Percentiles rank a stretch among this genome's conserved stretches.
These are phyloP conservation scores for Penicillium vulpinum DNA, from an alignment of 2,329 filamentous ascomycete genomes.

Conservation along the genomic window DNA sequence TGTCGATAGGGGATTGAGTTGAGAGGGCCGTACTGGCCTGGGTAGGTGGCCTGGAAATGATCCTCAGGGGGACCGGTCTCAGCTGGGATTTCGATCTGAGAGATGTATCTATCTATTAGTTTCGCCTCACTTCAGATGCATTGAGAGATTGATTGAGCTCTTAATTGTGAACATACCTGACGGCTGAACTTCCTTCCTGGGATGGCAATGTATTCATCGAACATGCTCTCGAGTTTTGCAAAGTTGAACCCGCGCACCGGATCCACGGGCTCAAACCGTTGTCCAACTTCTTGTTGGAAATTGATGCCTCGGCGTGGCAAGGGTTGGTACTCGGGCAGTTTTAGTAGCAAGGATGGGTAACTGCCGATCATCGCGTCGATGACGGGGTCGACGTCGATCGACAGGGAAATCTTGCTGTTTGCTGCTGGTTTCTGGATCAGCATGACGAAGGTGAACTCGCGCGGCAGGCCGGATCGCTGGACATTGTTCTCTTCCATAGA, in stretches of 20 bases:
- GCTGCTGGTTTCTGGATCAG: conserved; percentile 48
- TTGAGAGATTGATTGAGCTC: not conserved
- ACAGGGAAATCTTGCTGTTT: conserved; percentile 41
- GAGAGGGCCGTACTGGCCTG: conserved; percentile 8
- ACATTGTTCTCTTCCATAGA: conserved; percentile 52
- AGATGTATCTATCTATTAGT: not conserved
- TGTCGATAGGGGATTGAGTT: conserved; percentile 14
- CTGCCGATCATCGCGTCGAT: conserved; percentile 43
- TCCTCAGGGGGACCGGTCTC: conserved; percentile 3
- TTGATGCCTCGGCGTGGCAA: conserved; percentile 39
- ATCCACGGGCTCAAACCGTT: conserved; percentile 43
- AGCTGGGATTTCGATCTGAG: conserved; percentile 18
- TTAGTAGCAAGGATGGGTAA: conserved; percentile 45
- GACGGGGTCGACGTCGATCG: conserved; percentile 46
- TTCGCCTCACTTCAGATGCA: not conserved
- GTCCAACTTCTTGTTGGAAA: conserved; percentile 46
- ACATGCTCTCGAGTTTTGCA: conserved; percentile 40
- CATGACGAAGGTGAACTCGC: conserved; percentile 55
- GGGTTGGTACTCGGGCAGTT: conserved; percentile 41
- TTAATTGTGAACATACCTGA: conserved; percentile 10
- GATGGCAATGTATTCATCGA: conserved; percentile 50
- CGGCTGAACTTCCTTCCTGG: conserved; percentile 43
- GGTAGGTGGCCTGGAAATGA: conserved; percentile 5
- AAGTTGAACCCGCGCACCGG: conserved; percentile 48
- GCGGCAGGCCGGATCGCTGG: conserved; percentile 51